A percentile compares a stretch with the other conserved stretches of the same genome.
Conservation (phyloP, 2,329 filamentous ascomycete genomes). For the Paracoccidioides lutzii region DNA sequence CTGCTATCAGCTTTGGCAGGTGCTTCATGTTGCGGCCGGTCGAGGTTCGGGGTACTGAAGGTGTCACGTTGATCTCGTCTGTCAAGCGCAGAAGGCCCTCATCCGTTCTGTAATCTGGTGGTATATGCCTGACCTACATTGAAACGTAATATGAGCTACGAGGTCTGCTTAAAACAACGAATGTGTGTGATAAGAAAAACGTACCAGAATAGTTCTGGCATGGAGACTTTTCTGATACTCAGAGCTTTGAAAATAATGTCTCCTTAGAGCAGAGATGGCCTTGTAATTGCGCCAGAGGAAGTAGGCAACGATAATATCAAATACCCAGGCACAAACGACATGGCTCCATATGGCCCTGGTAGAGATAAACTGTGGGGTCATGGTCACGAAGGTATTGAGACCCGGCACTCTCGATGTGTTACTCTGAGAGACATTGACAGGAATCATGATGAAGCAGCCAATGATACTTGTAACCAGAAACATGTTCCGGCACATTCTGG, state of each 20-base stretch:
- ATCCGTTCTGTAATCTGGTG: conserved; percentile 61
- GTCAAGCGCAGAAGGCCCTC: conserved; percentile 79
- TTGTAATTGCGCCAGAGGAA: conserved; percentile 89
- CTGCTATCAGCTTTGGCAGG: conserved; percentile 68
- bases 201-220: conserved; percentile 48
- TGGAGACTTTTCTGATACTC: conserved; percentile 85
- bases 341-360: conserved; percentile 44
- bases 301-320: conserved; percentile 60
- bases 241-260: conserved; percentile 67
- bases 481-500: conserved; percentile 83
- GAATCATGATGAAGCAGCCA: conserved; percentile 66
- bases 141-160: not conserved
- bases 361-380: conserved; percentile 41
- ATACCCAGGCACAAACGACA: conserved; percentile 47
- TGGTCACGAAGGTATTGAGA: conserved; percentile 25
- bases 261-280: conserved; percentile 55
- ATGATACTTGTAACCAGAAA: conserved; percentile 61
- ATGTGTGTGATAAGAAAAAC: conserved; percentile 7
- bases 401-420: conserved; percentile 18
- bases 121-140: conserved; percentile 67
- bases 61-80: conserved; percentile 64
- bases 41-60: conserved; percentile 64
- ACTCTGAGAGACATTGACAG: conserved; percentile 55
- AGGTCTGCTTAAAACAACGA: not conserved
- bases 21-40: conserved; percentile 88